phyloP scores from a whole-genome alignment of 176 grass and related monocot genomes.

The Lolium rigidum region DNA sequence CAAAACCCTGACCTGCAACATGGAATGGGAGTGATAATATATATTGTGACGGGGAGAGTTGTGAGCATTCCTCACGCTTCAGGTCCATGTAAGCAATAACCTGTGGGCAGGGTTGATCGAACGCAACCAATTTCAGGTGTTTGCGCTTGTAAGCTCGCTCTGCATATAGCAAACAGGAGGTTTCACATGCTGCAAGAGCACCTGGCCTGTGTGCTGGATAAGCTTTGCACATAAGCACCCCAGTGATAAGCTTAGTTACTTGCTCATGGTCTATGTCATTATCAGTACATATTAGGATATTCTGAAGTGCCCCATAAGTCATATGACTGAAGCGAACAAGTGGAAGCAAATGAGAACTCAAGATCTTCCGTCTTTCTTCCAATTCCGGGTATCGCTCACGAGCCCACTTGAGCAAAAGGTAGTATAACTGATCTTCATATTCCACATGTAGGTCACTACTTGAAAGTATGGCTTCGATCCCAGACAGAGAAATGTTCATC shows the following conservation, averaged over 20 bases:
- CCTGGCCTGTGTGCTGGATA: constrained; percentile 70
- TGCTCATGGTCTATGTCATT: constrained; percentile 75
- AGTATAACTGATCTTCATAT: constrained; percentile 71
- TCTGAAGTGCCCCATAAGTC: constrained; percentile 68
- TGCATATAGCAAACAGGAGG: constrained; percentile 42
- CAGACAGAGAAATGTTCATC: background rate
- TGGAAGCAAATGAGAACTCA: constrained; percentile 64
- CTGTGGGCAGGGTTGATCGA: constrained; percentile 44
- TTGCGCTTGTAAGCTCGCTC: constrained; percentile 88
- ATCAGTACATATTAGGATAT: constrained; percentile 57
- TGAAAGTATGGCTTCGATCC: background rate
- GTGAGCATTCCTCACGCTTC: background rate
- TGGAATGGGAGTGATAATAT: background rate
- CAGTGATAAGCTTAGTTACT: constrained; percentile 66
- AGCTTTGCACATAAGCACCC: constrained; percentile 78
- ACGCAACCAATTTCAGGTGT: constrained; percentile 76
- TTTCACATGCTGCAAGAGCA: constrained; percentile 56
- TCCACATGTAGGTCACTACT: background rate
- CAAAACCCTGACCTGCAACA: background rate
- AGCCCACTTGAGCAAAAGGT: constrained; percentile 77
- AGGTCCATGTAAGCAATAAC: background rate
- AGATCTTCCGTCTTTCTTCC: constrained; percentile 73
- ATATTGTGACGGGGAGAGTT: background rate
- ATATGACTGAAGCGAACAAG: constrained; percentile 78
- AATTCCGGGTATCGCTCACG: constrained; percentile 55